Evolutionary conservation across 2,329 filamentous ascomycete species (phyloP).

Genomic region (Botryosphaeria agaves): DNA sequence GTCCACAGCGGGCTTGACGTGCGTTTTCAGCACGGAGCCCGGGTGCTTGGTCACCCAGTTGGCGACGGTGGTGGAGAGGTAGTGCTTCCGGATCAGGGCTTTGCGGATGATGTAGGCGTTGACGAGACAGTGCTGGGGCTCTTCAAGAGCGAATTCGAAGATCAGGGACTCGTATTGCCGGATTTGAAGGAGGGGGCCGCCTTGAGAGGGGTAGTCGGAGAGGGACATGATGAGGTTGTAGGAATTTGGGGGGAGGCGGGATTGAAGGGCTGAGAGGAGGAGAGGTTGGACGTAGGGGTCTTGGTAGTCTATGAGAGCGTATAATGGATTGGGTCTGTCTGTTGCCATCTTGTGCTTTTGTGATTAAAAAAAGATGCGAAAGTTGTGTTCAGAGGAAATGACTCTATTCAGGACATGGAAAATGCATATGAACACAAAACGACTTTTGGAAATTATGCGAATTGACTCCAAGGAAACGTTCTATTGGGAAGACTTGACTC

Average conservation of each 20-base stretch:
- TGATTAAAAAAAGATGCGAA: no score
- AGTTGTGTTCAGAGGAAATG: no score
- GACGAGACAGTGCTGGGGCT: constrained; percentile 46
- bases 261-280: constrained; percentile 53
- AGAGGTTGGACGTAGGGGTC: constrained; percentile 81
- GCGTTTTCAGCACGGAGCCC: constrained; percentile 43
- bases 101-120: constrained; percentile 95
- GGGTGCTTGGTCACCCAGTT: constrained; percentile 81
- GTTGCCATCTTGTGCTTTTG: no score
- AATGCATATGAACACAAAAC: no score
- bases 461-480: no score
- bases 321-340: constrained; percentile 28
- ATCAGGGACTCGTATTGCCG: constrained; percentile 75
- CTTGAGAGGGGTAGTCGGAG: constrained; percentile 27
- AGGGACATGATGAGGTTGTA: constrained; percentile 38
- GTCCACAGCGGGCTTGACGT: constrained; percentile 63
- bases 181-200: constrained; percentile 52
- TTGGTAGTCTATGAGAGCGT: constrained; percentile 68
- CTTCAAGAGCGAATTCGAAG: constrained; percentile 53
- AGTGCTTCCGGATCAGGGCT: constrained; percentile 91
- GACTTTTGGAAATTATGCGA: no score
- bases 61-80: constrained; percentile 65
- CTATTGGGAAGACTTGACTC: no score
- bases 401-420: no score
- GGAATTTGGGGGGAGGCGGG: constrained; percentile 36